phyloP scores from a whole-genome alignment of 1,284 basidiomycete genomes.

The Pseudozyma tsukubaensis region DNA sequence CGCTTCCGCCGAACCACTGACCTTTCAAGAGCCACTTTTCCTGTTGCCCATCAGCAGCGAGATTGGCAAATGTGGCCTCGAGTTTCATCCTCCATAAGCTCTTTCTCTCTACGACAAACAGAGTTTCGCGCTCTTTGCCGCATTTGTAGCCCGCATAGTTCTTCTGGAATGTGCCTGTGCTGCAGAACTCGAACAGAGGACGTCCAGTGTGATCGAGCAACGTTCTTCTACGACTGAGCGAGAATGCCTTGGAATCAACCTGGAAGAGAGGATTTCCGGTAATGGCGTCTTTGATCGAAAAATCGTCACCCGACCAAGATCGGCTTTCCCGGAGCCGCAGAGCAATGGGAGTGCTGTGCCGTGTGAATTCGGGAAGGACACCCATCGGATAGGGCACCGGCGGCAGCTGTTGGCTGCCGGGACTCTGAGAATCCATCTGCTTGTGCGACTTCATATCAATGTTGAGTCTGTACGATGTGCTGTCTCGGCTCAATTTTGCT shows the following conservation, averaged over 20 bases:
- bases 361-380: conserved; percentile 30
- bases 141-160: conserved; percentile 1
- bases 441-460: neutral
- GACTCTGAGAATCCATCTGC: neutral
- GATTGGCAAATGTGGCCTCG: conserved; percentile 36
- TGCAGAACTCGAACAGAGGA: conserved; percentile 18
- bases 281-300: conserved; percentile 48
- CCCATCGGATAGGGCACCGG: conserved; percentile 38
- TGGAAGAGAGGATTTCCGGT: conserved; percentile 25
- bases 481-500: too few relatives aligned
- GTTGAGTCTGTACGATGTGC: neutral
- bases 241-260: conserved; percentile 37
- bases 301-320: conserved; percentile 40
- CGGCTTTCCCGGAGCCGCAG: conserved; percentile 38
- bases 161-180: neutral
- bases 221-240: conserved; percentile 25
- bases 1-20: conserved; percentile 23
- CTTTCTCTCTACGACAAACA: conserved; percentile 29
- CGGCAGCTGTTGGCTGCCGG: conserved; percentile 1
- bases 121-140: neutral
- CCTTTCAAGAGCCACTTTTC: conserved; percentile 31
- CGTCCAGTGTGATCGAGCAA: conserved; percentile 15
- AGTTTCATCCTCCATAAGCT: conserved; percentile 36
- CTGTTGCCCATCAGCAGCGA: conserved; percentile 20
- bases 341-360: conserved; percentile 36